Evolutionary conservation across 495 filamentous ascomycete genomes (phyloP), one percentile per base, ranked within the genome.

Genomic region (Jackrogersella minutella): DNA sequence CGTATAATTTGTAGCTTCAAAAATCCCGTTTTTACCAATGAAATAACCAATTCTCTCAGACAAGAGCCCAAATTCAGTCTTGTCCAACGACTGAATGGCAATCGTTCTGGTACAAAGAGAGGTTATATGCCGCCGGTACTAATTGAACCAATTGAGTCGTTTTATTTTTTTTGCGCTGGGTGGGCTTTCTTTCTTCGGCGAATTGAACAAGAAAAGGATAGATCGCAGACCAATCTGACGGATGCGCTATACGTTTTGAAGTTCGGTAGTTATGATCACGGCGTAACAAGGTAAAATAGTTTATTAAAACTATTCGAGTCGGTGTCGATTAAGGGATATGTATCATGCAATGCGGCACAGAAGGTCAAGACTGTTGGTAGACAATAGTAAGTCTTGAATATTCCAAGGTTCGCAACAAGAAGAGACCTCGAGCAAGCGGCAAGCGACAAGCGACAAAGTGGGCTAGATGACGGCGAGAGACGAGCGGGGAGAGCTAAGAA

Each of bases 401-500:
- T 55, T n/a, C n/a, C n/a, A n/a, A n/a, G n/a, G n/a, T n/a, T 62
- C 41, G 64, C 28, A 56, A 46, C 54, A 33, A 34, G 26, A 49
- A 28, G 50, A 51, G 24, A 50, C 60, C 50, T 56, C 56, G 22
- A 54, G 22, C 50, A 14, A 52, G 40, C 52, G 44, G 41, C 52
- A 34, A 9, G 8, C 28, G 28, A 30, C 28, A 30, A 30, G 28
- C 22, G 36, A 14, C 36, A 11, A 54, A 58, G 53, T 68, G 54
- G 65, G 55, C 47, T 63, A 43, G 24, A 69, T 69, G 66, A 69
- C 60, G 66, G 60, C 43, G 55, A 56, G 55, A 56, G 50, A 50
- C 52, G 53, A 56, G 59, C 66, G 66, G 66, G 66, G 61, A 59
- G 50, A 43, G 52, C 21, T 46, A 56, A 37, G 43, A 34, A 7